Evolutionary conservation across 306 rosid genomes (phyloP).

Genomic region (Castanea mollissima): DNA sequence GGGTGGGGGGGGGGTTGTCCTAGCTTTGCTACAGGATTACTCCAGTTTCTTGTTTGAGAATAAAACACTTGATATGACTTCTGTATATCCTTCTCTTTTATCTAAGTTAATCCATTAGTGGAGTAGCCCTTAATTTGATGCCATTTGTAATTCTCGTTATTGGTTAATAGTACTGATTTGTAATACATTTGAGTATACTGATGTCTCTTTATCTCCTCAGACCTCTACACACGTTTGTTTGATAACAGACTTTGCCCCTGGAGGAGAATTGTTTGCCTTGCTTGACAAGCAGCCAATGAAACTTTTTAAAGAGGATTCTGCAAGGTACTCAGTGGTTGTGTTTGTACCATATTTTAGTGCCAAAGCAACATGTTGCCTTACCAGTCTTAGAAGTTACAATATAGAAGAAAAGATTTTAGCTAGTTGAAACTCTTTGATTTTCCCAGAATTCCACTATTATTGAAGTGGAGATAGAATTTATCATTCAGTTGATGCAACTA

Average conservation of each 20-base stretch:
- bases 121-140: neutral
- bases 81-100: too few species aligned
- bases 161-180: neutral
- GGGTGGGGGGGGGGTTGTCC: too few species aligned
- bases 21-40: too few species aligned
- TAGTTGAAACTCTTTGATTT: neutral
- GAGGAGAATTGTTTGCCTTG: constrained; percentile 92
- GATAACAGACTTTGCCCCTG: constrained; percentile 85
- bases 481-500: neutral
- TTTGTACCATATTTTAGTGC: neutral
- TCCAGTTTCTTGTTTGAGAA: too few species aligned
- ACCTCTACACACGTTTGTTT: constrained; percentile 85
- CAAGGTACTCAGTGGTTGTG: constrained; percentile 52
- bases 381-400: neutral
- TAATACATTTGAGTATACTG: constrained; percentile 5
- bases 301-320: constrained; percentile 79
- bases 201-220: constrained; percentile 50
- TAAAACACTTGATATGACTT: too few species aligned
- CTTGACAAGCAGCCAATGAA: constrained; percentile 95
- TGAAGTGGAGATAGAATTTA: neutral
- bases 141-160: neutral
- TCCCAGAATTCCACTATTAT: neutral
- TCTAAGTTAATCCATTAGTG: too few species aligned
- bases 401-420: neutral
- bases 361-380: neutral